Evolutionary conservation across 2,329 filamentous ascomycete species (phyloP).

Genomic region (Fusarium sp.): DNA sequence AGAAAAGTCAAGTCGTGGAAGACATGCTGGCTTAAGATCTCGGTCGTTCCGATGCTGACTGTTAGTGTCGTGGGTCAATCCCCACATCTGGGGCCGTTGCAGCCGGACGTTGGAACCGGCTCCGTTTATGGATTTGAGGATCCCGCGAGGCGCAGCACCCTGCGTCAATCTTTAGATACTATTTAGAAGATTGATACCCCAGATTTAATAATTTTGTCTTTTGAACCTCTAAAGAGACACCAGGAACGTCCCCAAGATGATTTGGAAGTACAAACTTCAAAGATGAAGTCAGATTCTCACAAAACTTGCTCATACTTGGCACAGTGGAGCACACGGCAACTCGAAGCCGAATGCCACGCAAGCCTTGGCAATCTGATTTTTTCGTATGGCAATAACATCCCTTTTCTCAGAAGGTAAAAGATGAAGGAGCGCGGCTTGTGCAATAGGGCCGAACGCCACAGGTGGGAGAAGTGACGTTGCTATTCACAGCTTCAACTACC

Average conservation of each 20-base stretch:
- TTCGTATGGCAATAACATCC: too few species aligned
- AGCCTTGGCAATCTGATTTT: slow-evolving; percentile 2
- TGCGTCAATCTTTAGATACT: background rate
- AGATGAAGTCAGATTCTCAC: background rate
- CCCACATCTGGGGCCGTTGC: slow-evolving; percentile 21
- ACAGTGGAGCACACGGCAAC: slow-evolving; percentile 40
- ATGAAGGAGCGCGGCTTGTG: too few species aligned
- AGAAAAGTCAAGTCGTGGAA: background rate
- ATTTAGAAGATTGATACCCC: too few species aligned
- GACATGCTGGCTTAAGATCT: slow-evolving; percentile 9
- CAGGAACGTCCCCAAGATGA: accelerated
- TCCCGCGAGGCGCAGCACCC: slow-evolving; percentile 33
- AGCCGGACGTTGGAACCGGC: slow-evolving; percentile 15
- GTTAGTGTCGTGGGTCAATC: background rate
- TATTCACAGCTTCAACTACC: too few species aligned
- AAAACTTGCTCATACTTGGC: slow-evolving; percentile 15
- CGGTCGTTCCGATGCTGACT: slow-evolving; percentile 8
- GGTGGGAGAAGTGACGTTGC: background rate
- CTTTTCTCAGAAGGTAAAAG: too few species aligned
- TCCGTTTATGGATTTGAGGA: slow-evolving; percentile 5
- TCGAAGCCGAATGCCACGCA: slow-evolving; percentile 38
- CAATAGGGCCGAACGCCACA: background rate
- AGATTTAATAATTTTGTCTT: too few species aligned
- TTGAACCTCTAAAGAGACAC: too few species aligned
- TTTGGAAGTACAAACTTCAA: accelerated